These are phyloP conservation scores for Grigorovia yakushimaensis DNA, from an alignment of 805 yeast species.

Conservation along the genomic window DNA sequence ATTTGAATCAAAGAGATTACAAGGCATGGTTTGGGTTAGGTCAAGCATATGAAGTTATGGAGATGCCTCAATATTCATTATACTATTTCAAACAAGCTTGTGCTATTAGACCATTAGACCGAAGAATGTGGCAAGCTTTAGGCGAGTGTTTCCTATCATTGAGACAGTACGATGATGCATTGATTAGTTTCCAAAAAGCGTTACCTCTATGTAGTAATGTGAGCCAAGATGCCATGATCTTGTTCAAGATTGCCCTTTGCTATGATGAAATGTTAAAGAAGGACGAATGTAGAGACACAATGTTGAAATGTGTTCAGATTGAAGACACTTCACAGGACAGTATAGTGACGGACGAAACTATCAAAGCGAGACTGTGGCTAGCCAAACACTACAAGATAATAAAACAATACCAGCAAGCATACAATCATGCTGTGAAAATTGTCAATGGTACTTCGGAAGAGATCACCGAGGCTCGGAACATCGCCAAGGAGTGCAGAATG, in stretches of 20 bases:
- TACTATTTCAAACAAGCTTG: constrained; percentile 91
- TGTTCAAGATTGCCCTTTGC: constrained; percentile 56
- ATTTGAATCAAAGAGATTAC: constrained; percentile 78
- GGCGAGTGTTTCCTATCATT: constrained; percentile 83
- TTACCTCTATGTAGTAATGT: constrained; percentile 42
- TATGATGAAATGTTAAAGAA: constrained; percentile 47
- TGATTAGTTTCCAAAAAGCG: constrained; percentile 76
- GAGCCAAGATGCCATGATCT: constrained; percentile 43
- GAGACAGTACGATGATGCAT: constrained; percentile 58
- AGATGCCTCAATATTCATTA: constrained; percentile 86
- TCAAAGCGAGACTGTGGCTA: constrained; percentile 79
- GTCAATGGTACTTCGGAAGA: constrained; percentile 71
- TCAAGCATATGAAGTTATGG: constrained; percentile 93
- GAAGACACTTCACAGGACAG: constrained; percentile 60
- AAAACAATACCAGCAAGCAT: constrained; percentile 57
- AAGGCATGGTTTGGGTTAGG: constrained; percentile 98
- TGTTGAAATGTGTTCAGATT: constrained; percentile 47
- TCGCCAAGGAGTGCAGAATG: constrained; percentile 68
- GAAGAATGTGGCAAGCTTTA: constrained; percentile 93
- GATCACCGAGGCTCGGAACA: constrained; percentile 79
- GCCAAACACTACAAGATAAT: constrained; percentile 55
- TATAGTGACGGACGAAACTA: constrained; percentile 53
- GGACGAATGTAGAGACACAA: constrained; percentile 47
- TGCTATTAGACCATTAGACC: constrained; percentile 76
- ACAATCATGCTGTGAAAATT: constrained; percentile 61